Conservation (phyloP, 2,329 filamentous ascomycete genomes). For the Epichloe uncinata region DNA sequence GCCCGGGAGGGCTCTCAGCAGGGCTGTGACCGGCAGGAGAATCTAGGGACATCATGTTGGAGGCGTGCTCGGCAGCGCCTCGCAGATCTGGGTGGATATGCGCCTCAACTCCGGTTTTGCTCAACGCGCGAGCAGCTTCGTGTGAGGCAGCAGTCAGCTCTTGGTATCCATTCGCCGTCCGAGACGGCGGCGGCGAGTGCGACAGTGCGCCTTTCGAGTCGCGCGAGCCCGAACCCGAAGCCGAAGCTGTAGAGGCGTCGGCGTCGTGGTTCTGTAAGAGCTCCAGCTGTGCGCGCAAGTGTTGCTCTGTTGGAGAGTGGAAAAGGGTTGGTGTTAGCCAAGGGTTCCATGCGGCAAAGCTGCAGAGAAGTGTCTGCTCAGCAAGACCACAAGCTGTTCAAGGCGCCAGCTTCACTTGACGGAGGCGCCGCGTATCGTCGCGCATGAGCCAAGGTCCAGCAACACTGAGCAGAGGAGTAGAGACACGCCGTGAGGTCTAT, state of each 20-base stretch:
- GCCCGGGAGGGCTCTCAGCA: slow-evolving; percentile 13
- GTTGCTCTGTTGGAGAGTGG: slow-evolving; percentile 21
- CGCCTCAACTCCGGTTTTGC: slow-evolving; percentile 27
- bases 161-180: slow-evolving; percentile 33
- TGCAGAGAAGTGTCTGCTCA: not conserved
- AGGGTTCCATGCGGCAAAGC: not conserved
- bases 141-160: slow-evolving; percentile 22
- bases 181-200: slow-evolving; percentile 16
- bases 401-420: not conserved
- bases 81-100: slow-evolving; percentile 37
- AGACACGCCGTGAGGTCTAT: not conserved
- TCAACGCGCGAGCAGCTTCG: slow-evolving; percentile 21
- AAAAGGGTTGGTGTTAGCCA: slow-evolving; percentile 11
- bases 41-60: slow-evolving; percentile 26
- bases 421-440: not conserved
- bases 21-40: slow-evolving; percentile 21
- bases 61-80: slow-evolving; percentile 15
- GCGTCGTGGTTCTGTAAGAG: slow-evolving; percentile 28
- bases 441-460: not conserved
- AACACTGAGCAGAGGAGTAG: not conserved
- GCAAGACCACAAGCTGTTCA: too few species aligned
- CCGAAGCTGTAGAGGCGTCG: slow-evolving; percentile 16
- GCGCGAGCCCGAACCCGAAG: slow-evolving; percentile 8
- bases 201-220: slow-evolving; percentile 17
- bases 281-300: slow-evolving; percentile 31